These are phyloP conservation scores for Isabelozyma pseudorhagii DNA, from an alignment of 805 yeast genomes.

Conservation along the genomic window DNA sequence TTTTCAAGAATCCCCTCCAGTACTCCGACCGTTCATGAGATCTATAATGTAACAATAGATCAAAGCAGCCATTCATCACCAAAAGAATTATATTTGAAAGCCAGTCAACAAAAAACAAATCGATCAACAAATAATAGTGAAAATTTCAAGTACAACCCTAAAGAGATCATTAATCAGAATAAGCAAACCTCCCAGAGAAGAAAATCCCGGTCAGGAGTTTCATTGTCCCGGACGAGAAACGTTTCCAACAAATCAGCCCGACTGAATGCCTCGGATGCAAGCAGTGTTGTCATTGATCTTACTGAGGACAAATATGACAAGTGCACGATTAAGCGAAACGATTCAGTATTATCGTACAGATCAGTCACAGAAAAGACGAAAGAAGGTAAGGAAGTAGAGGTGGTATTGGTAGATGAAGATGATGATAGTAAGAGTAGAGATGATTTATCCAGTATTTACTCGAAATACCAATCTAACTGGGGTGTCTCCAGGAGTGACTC, in stretches of 20 bases:
- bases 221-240: not conserved
- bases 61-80: not conserved
- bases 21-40: not conserved
- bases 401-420: constrained; percentile 38
- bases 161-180: not conserved
- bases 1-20: not conserved
- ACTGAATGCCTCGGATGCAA: constrained; percentile 23
- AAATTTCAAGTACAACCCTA: not conserved
- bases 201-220: not conserved
- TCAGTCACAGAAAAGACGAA: constrained; percentile 37
- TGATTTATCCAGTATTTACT: constrained; percentile 39
- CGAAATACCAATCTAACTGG: constrained; percentile 34
- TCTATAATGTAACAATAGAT: not conserved
- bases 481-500: constrained; percentile 20
- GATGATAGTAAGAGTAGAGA: constrained; percentile 26
- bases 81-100: not conserved
- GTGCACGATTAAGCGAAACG: constrained; percentile 31
- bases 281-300: constrained; percentile 39
- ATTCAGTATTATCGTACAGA: constrained; percentile 33
- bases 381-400: constrained; percentile 40
- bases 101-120: not conserved
- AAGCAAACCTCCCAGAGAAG: not conserved
- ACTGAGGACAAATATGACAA: constrained; percentile 39
- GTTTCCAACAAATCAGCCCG: constrained; percentile 2
- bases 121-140: not conserved